These are phyloP conservation scores for Pseudocercospora macadamiae DNA, from an alignment of 2,329 filamentous ascomycete genomes.

Conservation along the genomic window DNA sequence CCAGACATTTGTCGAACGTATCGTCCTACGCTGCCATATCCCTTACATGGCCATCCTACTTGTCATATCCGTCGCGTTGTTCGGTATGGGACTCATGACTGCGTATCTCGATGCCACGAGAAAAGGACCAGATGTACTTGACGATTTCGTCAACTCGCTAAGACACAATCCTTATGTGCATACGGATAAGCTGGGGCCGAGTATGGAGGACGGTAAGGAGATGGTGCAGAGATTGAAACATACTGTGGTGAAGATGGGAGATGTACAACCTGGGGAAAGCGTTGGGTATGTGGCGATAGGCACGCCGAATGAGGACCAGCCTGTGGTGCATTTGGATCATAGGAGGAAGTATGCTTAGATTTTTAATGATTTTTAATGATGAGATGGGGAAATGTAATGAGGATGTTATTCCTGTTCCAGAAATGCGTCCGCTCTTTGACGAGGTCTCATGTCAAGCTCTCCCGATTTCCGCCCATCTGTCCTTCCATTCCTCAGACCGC, in stretches of 20 bases:
- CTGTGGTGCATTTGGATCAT: background rate
- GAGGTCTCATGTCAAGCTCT: too few relatives aligned
- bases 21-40: conserved; percentile 18
- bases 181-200: conserved; percentile 3
- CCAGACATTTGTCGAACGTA: conserved; percentile 10
- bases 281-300: conserved; percentile 23
- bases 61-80: conserved; percentile 15
- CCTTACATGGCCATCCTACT: conserved; percentile 15
- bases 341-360: conserved; percentile 1
- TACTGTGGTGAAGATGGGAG: conserved; percentile 21
- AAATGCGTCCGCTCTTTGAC: too few relatives aligned
- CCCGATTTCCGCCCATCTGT: too few relatives aligned
- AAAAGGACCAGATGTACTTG: conserved; percentile 23
- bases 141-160: conserved; percentile 22
- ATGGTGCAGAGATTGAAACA: conserved; percentile 11
- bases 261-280: conserved; percentile 20
- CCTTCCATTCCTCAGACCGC: too few relatives aligned
- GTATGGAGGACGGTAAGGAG: conserved; percentile 20
- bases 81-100: conserved; percentile 16
- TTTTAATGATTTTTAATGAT: background rate
- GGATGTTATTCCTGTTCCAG: too few relatives aligned
- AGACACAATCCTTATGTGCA: conserved; percentile 21
- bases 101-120: conserved; percentile 21
- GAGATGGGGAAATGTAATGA: too few relatives aligned
- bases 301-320: conserved; percentile 13